phyloP scores from a whole-genome alignment of 2,329 filamentous ascomycete genomes.

The Eutypa lata region DNA sequence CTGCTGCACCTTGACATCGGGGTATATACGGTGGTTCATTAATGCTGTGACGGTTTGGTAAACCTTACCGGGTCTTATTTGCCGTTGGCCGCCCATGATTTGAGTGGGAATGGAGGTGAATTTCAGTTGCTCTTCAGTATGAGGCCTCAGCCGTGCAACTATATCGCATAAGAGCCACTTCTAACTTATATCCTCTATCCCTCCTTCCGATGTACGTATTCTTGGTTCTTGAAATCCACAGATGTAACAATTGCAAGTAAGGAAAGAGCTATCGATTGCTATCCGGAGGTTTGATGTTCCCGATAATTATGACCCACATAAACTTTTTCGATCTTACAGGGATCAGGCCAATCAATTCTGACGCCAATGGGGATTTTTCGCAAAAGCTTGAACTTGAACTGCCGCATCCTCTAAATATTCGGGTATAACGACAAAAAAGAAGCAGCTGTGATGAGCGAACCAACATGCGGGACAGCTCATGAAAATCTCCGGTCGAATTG shows the following conservation, averaged over 20 bases:
- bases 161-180: too few species aligned
- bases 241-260: too few species aligned
- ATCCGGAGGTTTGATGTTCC: background rate
- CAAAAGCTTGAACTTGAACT: background rate
- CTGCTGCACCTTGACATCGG: slow-evolving; percentile 25
- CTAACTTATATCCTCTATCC: too few species aligned
- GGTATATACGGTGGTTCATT: slow-evolving; percentile 31
- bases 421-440: background rate
- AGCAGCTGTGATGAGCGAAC: slow-evolving; percentile 29
- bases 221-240: background rate
- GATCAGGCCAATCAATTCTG: background rate
- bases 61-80: slow-evolving; percentile 38
- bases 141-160: too few species aligned
- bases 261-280: background rate
- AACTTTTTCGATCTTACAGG: background rate
- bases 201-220: too few species aligned
- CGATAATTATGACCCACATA: background rate
- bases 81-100: slow-evolving; percentile 29
- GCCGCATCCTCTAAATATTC: background rate
- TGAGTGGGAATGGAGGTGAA: background rate
- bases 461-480: slow-evolving; percentile 50
- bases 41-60: slow-evolving; percentile 40
- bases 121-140: too few species aligned
- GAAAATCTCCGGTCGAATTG: slow-evolving; percentile 58
- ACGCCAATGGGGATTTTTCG: background rate